Evolutionary conservation across 2,329 filamentous ascomycete genomes (phyloP), one percentile per base, ranked within the genome.

Genomic region (Nemania serpens): DNA sequence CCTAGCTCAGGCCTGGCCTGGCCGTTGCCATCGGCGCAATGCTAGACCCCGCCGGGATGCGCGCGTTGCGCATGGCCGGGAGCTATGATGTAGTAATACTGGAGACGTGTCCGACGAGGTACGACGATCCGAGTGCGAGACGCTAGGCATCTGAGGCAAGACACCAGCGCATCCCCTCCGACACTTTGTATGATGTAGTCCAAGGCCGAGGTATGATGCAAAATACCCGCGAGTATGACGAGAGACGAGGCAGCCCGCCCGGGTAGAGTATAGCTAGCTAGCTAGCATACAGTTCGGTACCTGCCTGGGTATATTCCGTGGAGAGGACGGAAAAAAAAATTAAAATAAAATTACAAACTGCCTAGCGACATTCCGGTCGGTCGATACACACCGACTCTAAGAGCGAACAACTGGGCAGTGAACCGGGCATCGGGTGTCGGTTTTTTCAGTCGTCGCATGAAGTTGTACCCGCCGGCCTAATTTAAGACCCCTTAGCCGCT

Each of bases 11-110:
- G 18, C 10, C 55, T 53, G 41, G 34, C 37, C 33, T 37, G 34
- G 25, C 12, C 18, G 33, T 15, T 53, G 22, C 43, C 11, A 11
- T 55, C 61, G 61, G 62, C 36, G 50, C 50, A 61, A 63, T 46
- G 41, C 51, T 58, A n/a, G 47, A 54, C 47, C 53, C 62, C 59
- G 42, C 48, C 59, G 58, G 58, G 50, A 51, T 52, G 47, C 58
- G 58, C 57, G 53, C 10, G 20, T 48, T 46, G 43, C 11, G 36
- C 49, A 54, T 43, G 46, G 45, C 48, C 57, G 53, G 57, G 17
- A 58, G 43, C 41, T 49, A 49, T 22, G 43, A 33, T 53, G 48
- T 17, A 46, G 22, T 25, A 51, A 50, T 17, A 50, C 47, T 57
- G 46, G 47, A 25, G 39, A 12, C 53, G 17, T 20, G 11, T 20